Conservation (phyloP, 805 yeast genomes). For the Starmerella potacharoeniae region DNA sequence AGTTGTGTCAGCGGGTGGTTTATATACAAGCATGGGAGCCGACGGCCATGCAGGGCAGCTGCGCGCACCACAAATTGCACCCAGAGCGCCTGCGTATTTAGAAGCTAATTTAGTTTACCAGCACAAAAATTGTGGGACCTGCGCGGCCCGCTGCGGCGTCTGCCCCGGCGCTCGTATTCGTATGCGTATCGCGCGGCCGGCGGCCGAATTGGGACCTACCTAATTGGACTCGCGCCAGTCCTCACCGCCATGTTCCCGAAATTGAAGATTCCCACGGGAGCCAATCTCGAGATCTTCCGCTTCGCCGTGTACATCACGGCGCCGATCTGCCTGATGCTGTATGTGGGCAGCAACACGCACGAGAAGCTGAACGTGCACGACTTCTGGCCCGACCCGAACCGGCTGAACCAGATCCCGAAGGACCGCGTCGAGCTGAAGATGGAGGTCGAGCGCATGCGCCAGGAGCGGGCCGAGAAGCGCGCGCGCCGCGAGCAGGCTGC, state of each 20-base stretch:
- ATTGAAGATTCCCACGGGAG: conserved; percentile 17
- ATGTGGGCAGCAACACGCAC: conserved; percentile 84
- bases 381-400: conserved; percentile 93
- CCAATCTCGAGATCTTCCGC: conserved; percentile 31
- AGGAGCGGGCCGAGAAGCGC: conserved; percentile 40
- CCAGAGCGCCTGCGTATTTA: no score
- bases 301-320: conserved; percentile 75
- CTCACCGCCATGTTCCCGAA: conserved; percentile 2
- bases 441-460: conserved; percentile 76
- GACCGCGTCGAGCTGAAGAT: conserved; percentile 87
- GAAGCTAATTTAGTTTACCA: no score
- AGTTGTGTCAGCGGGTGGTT: not conserved
- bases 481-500: not conserved
- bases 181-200: not conserved
- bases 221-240: not conserved
- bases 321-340: conserved; percentile 87
- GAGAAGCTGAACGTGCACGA: conserved; percentile 82
- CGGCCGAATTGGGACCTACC: not conserved
- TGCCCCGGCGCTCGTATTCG: no score
- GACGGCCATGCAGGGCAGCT: no score
- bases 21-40: not conserved
- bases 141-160: no score
- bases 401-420: conserved; percentile 82
- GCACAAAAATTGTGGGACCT: no score
- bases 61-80: no score